Evolutionary conservation across 768 basidiomycete species (phyloP).

Genomic region (Amanita thiersii): DNA sequence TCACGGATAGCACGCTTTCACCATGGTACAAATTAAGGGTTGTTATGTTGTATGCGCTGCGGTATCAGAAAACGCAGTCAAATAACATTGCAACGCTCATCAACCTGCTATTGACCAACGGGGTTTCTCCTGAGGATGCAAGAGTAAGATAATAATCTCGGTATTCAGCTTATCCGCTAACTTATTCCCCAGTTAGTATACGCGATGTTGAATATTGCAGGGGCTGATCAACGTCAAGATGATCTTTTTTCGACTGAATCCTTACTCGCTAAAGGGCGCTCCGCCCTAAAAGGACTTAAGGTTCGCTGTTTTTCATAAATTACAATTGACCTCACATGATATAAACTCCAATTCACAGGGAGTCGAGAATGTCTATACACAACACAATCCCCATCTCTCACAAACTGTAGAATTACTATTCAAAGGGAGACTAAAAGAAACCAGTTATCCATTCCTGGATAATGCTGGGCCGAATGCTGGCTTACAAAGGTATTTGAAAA

Average conservation of each 20-base stretch:
- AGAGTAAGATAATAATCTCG: slow-evolving; percentile 21
- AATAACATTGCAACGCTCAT: slow-evolving; percentile 76
- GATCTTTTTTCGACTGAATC: slow-evolving; percentile 96
- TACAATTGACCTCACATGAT: neutral
- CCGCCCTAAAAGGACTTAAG: slow-evolving; percentile 92
- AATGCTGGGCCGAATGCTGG: slow-evolving; percentile 55
- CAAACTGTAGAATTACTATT: slow-evolving; percentile 88
- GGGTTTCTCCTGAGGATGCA: slow-evolving; percentile 70
- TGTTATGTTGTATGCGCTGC: slow-evolving; percentile 86
- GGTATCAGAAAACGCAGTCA: slow-evolving; percentile 87
- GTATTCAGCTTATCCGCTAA: slow-evolving; percentile 10
- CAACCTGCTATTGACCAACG: slow-evolving; percentile 66
- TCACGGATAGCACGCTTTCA: slow-evolving; percentile 61
- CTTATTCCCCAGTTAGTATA: slow-evolving; percentile 68
- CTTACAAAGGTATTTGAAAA: slow-evolving; percentile 51
- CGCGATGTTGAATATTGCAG: slow-evolving; percentile 85
- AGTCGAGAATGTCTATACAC: slow-evolving; percentile 98
- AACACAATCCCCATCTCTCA: slow-evolving; percentile 88
- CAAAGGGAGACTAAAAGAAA: slow-evolving; percentile 79
- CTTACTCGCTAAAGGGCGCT: slow-evolving; percentile 87
- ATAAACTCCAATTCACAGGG: slow-evolving; percentile 44
- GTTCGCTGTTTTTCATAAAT: slow-evolving; percentile 25
- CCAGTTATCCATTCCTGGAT: slow-evolving; percentile 84
- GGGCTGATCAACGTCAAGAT: slow-evolving; percentile 94
- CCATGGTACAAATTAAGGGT: slow-evolving; percentile 81